Evolutionary conservation across 345 rosid species (phyloP).

Genomic region (Euphorbia peplus): DNA sequence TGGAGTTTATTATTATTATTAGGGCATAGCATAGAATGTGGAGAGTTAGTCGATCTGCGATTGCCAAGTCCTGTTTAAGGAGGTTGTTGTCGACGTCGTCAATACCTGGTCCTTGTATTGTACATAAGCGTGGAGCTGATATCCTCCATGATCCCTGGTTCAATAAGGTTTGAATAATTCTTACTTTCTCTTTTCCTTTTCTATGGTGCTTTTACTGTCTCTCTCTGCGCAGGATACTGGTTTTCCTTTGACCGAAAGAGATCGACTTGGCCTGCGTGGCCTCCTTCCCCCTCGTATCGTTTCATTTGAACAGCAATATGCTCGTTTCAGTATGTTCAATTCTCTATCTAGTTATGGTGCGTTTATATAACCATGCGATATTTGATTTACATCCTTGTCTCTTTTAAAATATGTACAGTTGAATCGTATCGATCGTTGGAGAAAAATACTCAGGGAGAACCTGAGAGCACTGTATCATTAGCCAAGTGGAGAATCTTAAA

Average conservation of each 20-base stretch:
- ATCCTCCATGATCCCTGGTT: conserved; percentile 99
- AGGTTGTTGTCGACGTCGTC: conserved; percentile 60
- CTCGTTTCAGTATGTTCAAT: conserved; percentile 79
- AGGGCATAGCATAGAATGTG: too few species aligned
- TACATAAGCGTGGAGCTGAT: conserved; percentile 96
- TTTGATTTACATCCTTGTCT: background rate
- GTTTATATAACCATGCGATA: background rate
- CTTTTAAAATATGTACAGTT: conserved; percentile 44
- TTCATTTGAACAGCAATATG: conserved; percentile 86
- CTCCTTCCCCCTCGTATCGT: conserved; percentile 96
- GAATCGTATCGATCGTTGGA: conserved; percentile 85
- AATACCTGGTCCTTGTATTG: conserved; percentile 89
- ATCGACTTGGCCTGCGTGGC: conserved; percentile 89
- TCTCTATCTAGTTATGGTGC: background rate
- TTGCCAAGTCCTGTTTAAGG: conserved; percentile 44
- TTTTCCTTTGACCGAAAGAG: conserved; percentile 91
- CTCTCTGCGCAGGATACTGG: conserved; percentile 73
- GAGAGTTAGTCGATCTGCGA: conserved; percentile 48
- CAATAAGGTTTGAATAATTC: conserved; percentile 63
- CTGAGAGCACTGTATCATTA: conserved; percentile 59
- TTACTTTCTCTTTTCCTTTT: too few species aligned
- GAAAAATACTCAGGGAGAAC: conserved; percentile 69
- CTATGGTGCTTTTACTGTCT: too few species aligned
- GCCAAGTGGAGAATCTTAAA: conserved; percentile 98
- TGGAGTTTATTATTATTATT: too few species aligned